Evolutionary conservation across 495 filamentous ascomycete genomes (phyloP).

Genomic region (Massariosphaeria phaeospora): DNA sequence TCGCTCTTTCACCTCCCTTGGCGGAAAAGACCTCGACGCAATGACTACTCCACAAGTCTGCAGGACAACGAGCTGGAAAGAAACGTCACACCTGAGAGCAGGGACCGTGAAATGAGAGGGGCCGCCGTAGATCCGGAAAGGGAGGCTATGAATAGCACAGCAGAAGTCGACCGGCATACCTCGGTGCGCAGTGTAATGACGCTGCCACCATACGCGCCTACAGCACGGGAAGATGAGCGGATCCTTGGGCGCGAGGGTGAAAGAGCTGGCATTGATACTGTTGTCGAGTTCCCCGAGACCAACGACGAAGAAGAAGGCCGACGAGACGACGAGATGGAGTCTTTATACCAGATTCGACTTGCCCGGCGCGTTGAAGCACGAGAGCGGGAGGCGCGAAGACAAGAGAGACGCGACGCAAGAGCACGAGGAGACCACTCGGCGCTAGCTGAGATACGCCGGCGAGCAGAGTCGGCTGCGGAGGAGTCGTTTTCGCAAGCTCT

Average conservation of each 20-base stretch:
- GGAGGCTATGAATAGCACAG: conserved; percentile 16
- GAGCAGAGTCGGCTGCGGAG: conserved; percentile 27
- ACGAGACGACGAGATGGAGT: conserved; percentile 89
- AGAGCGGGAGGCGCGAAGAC: conserved; percentile 69
- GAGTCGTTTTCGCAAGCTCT: conserved; percentile 35
- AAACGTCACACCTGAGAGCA: background rate
- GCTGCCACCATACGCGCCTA: conserved; percentile 70
- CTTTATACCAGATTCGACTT: conserved; percentile 81
- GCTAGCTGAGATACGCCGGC: conserved; percentile 46
- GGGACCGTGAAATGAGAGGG: conserved; percentile 28
- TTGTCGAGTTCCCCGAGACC: conserved; percentile 78
- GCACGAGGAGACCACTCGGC: conserved; percentile 60
- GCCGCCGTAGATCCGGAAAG: conserved; percentile 16
- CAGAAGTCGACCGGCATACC: conserved; percentile 71
- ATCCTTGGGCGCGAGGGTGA: conserved; percentile 86
- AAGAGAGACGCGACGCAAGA: conserved; percentile 62
- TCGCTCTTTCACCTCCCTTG: conserved; percentile 16
- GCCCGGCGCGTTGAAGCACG: conserved; percentile 69
- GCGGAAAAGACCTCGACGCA: conserved; percentile 15
- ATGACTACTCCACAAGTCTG: conserved; percentile 21
- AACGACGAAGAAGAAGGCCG: conserved; percentile 68
- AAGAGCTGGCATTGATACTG: conserved; percentile 83
- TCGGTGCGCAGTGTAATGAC: conserved; percentile 90
- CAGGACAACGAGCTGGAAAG: conserved; percentile 24
- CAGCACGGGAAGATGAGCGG: conserved; percentile 68